Evolutionary conservation across 1,284 basidiomycete genomes (phyloP).

Genomic region (Fereydounia khargensis): DNA sequence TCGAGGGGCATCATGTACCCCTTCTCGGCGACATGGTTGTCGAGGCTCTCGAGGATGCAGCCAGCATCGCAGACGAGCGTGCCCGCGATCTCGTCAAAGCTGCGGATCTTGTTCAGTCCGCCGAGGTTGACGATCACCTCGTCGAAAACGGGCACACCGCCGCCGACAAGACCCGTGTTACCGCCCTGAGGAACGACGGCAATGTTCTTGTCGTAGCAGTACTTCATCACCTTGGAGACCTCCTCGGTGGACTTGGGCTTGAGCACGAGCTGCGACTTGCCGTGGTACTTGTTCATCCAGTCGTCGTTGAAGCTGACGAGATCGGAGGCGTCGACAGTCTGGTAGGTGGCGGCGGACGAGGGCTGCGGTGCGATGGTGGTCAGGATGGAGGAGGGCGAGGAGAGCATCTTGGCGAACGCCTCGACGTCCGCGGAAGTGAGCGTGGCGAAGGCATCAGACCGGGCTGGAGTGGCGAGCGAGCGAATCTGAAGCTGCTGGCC

Average conservation of each 20-base stretch:
- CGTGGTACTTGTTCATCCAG: slow-evolving; percentile 96
- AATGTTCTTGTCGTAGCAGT: slow-evolving; percentile 47
- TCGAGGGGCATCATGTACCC: slow-evolving; percentile 97
- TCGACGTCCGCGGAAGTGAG: slow-evolving; percentile 60
- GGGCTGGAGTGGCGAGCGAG: slow-evolving; percentile 65
- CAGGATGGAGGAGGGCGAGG: slow-evolving; percentile 60
- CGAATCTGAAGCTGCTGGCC: no score
- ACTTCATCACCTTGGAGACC: slow-evolving; percentile 71
- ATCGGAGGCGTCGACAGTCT: slow-evolving; percentile 63
- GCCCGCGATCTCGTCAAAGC: slow-evolving; percentile 74
- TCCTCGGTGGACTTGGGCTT: slow-evolving; percentile 84
- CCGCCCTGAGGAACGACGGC: slow-evolving; percentile 93
- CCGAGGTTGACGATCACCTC: slow-evolving; percentile 82
- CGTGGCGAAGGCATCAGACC: slow-evolving; percentile 60
- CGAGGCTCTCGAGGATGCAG: slow-evolving; percentile 86
- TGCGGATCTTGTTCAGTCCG: slow-evolving; percentile 80
- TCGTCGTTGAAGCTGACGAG: slow-evolving; percentile 82
- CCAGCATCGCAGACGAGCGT: slow-evolving; percentile 74
- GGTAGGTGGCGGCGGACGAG: slow-evolving; percentile 18
- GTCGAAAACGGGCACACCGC: slow-evolving; percentile 83
- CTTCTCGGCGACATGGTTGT: slow-evolving; percentile 80
- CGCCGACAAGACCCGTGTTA: slow-evolving; percentile 96
- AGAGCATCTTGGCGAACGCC: slow-evolving; percentile 60
- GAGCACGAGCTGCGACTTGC: slow-evolving; percentile 77
- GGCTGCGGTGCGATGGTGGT: slow-evolving; percentile 60